A percentile compares a stretch with the other conserved stretches of the same genome.
Conservation (phyloP, 83 land plant genomes). For the Diphasiastrum complanatum region DNA sequence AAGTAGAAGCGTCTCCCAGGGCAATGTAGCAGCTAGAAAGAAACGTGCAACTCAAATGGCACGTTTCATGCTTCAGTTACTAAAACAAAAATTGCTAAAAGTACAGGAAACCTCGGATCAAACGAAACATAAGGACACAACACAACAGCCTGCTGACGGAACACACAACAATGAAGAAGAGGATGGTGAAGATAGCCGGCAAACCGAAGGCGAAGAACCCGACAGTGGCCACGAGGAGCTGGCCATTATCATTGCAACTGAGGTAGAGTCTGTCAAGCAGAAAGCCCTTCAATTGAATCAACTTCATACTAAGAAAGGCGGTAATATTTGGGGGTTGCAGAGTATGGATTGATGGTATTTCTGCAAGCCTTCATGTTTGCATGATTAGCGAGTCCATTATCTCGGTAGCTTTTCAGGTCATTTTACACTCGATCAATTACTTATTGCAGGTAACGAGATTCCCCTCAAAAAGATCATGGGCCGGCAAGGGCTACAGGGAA, state of each 20-base stretch:
- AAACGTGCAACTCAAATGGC: slow-evolving; percentile 65
- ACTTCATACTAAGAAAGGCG: too few species aligned
- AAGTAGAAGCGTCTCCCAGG: slow-evolving; percentile 44
- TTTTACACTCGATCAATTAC: background rate
- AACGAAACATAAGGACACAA: too few species aligned
- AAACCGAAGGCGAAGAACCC: slow-evolving; percentile 17
- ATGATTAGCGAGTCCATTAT: too few species aligned
- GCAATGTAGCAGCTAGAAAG: slow-evolving; percentile 46
- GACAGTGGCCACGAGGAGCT: slow-evolving; percentile 67
- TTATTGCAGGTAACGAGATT: slow-evolving; percentile 46
- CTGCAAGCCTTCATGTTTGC: too few species aligned
- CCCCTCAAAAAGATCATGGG: slow-evolving; percentile 45
- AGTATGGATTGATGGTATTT: too few species aligned
- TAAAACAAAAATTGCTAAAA: slow-evolving; percentile 56
- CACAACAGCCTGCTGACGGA: background rate
- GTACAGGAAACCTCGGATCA: slow-evolving; percentile 9
- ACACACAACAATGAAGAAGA: slow-evolving; percentile 1
- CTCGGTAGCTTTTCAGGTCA: too few species aligned
- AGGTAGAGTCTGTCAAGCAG: too few species aligned
- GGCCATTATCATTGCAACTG: slow-evolving; percentile 71
- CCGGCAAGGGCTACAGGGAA: slow-evolving; percentile 55
- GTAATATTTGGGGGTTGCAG: too few species aligned
- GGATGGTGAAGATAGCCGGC: background rate
- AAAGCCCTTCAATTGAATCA: too few species aligned
- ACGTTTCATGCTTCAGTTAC: slow-evolving; percentile 78